These are phyloP conservation scores for Perkinsela sp. DNA, from an alignment of 208 protist genomes.

Conservation along the genomic window DNA sequence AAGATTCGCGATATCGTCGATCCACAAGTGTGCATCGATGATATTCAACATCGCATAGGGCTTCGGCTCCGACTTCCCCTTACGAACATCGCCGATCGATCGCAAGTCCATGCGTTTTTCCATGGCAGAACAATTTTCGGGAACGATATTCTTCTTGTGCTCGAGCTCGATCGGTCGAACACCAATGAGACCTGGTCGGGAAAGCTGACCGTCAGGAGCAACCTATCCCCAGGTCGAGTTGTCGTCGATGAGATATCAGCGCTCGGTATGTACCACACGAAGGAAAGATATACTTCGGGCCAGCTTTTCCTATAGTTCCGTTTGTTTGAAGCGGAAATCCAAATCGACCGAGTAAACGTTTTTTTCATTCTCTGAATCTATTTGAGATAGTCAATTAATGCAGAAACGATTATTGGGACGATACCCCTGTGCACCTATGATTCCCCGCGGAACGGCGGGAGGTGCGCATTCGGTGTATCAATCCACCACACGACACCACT, in stretches of 20 bases:
- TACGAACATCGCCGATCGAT: neutral
- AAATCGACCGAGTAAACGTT: no score
- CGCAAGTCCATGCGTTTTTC: neutral
- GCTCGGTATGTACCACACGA: no score
- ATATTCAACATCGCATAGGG: neutral
- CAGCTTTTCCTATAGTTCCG: no score
- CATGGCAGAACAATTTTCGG: neutral
- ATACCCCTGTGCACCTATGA: no score
- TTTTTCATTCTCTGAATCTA: no score
- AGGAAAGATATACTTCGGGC: no score
- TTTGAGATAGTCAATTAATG: no score
- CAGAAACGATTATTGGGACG: no score
- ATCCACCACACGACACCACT: neutral
- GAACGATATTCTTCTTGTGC: neutral
- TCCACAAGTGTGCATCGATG: neutral
- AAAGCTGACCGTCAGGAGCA: neutral
- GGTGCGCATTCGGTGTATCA: neutral
- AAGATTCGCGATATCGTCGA: neutral
- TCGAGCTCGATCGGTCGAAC: neutral
- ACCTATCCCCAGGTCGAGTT: neutral
- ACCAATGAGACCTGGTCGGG: neutral
- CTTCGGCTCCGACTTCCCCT: neutral
- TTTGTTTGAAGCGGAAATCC: no score
- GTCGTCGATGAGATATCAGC: neutral
- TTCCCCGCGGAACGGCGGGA: no score